Evolutionary conservation across 1,139 yeast genomes (phyloP), one percentile per base, ranked within the genome.

Genomic region (Meyerozyma elateridarum): DNA sequence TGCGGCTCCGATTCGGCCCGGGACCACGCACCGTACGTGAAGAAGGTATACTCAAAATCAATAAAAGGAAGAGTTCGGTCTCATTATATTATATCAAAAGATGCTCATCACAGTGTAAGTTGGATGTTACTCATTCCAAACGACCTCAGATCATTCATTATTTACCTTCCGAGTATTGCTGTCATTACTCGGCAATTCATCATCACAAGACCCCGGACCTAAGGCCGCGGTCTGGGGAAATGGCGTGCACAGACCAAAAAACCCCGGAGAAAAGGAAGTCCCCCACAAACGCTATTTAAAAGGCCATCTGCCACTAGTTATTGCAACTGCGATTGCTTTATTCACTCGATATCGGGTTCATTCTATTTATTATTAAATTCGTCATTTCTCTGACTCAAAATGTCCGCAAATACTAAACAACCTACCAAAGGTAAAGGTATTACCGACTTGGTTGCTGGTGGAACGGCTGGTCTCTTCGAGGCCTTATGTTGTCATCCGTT

Each of bases 401-500:
- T 50, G 54, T 40, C 58, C 19, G 45, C 52, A 12, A 52, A 56
- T 9, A 22, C 13, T 9, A 7, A 22, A 22, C 26, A 22, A 6
- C 7, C 7, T 36, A 52, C 51, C 34, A 57, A 64, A 35, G 65
- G 65, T 31, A 63, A 54, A 38, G 56, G 70, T 27, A 77, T 82
- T 25, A 75, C 85, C 39, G 95, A 88, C 57, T 73, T 89, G 50
- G 70, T 88, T 35, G 94, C 97, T 29, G 98, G 98, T 46, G 98
- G 98, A 51, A 81, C 93, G 9, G 98, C 98, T 13, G 98, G 98
- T 40, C 71, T 89, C 41, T 85, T 88, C 56, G 98, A 91, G 65
- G 98, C 97, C 14, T 72, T 91, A 45, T 80, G 93, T 57, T 91
- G 98, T 61, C 98, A 91, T 59, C 97, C 97, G 9, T 73, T 89